Evolutionary conservation across 2,329 filamentous ascomycete genomes (phyloP).

Genomic region (Pestalotiopsis sp.): DNA sequence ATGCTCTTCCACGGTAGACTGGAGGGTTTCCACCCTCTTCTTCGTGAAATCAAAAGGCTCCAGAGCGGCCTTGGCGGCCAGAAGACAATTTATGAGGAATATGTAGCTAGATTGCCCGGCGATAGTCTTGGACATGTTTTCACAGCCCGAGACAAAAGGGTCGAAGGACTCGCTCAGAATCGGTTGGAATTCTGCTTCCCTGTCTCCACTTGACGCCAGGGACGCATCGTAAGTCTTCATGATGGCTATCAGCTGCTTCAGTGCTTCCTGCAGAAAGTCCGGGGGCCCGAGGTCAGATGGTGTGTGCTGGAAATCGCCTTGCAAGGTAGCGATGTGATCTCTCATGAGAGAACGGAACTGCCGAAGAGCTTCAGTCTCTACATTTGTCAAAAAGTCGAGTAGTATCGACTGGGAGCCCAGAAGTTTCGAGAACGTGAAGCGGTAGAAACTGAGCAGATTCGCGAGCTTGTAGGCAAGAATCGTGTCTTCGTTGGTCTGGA

Average conservation of each 20-base stretch:
- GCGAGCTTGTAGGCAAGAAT: slow-evolving; percentile 88
- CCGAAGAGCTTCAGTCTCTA: slow-evolving; percentile 77
- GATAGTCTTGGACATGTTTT: slow-evolving; percentile 67
- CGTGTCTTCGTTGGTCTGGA: slow-evolving; percentile 89
- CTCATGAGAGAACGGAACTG: slow-evolving; percentile 83
- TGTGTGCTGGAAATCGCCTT: slow-evolving; percentile 70
- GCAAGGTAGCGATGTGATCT: slow-evolving; percentile 77
- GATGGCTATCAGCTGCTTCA: slow-evolving; percentile 77
- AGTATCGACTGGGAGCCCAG: slow-evolving; percentile 72
- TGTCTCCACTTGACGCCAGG: slow-evolving; percentile 60
- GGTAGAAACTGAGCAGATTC: slow-evolving; percentile 89
- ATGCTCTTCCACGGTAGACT: slow-evolving; percentile 57
- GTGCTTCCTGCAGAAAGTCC: slow-evolving; percentile 77
- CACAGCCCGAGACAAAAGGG: slow-evolving; percentile 79
- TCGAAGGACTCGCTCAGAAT: slow-evolving; percentile 81
- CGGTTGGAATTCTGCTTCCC: slow-evolving; percentile 72
- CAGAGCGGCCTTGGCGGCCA: slow-evolving; percentile 60
- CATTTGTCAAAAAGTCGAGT: slow-evolving; percentile 66
- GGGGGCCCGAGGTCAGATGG: slow-evolving; percentile 78
- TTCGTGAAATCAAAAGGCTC: slow-evolving; percentile 66
- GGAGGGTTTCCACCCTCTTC: slow-evolving; percentile 57
- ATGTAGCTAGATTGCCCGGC: slow-evolving; percentile 63
- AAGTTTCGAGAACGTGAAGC: slow-evolving; percentile 79
- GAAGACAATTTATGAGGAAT: slow-evolving; percentile 74
- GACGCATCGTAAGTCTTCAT: slow-evolving; percentile 89